Percentiles rank a stretch among this genome's conserved stretches.
phyloP scores from a whole-genome alignment of 768 basidiomycete species.

The Trichaptum fuscoviolaceum region DNA sequence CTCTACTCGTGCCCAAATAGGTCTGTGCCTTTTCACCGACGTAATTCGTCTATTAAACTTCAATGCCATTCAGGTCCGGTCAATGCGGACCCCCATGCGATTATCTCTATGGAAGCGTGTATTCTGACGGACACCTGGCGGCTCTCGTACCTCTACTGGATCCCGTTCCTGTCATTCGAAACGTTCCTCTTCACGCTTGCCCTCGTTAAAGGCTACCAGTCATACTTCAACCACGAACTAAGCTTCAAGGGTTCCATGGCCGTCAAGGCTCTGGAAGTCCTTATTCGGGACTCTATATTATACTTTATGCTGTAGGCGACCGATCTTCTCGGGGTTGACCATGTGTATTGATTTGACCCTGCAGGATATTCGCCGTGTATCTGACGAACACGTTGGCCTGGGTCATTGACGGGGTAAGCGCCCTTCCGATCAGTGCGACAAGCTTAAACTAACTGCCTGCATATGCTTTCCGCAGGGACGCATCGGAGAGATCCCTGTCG shows the following conservation, averaged over 20 bases:
- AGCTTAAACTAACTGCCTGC: background rate
- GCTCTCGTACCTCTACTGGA: constrained; percentile 54
- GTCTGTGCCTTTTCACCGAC: background rate
- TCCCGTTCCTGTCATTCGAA: constrained; percentile 53
- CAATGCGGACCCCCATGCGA: background rate
- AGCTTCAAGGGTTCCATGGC: constrained; percentile 18
- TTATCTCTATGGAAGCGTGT: background rate
- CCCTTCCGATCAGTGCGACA: constrained; percentile 6
- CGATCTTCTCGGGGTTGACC: background rate
- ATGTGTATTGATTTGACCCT: constrained; percentile 1
- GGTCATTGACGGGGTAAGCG: constrained; percentile 22
- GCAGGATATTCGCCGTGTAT: constrained; percentile 53
- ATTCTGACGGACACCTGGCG: background rate
- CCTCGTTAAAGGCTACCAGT: constrained; percentile 42
- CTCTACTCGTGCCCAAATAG: background rate
- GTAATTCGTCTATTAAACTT: background rate
- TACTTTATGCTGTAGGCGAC: constrained; percentile 52
- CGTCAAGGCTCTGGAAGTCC: constrained; percentile 30
- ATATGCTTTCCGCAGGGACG: constrained; percentile 10
- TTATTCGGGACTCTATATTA: constrained; percentile 51
- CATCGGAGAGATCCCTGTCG: constrained; percentile 48
- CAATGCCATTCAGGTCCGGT: background rate
- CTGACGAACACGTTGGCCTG: constrained; percentile 35
- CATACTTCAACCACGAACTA: constrained; percentile 21
- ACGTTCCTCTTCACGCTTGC: constrained; percentile 46